Base-by-base conservation (phyloP, 73 alveolate species). In the Effrenium voratum region DNA sequence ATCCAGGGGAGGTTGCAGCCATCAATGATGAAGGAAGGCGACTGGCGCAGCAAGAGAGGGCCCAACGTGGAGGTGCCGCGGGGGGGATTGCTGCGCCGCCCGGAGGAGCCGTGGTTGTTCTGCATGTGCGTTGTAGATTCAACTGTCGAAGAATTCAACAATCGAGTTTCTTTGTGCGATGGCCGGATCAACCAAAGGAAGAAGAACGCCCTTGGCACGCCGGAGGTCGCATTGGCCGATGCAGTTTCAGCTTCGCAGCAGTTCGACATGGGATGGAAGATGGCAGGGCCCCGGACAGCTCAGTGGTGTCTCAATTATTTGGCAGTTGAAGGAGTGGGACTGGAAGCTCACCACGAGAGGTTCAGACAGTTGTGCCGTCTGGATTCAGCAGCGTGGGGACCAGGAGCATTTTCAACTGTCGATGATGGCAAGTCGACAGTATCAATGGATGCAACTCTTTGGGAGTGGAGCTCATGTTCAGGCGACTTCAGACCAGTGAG, bases 401-500 rank as follows among this genome's bases (percentile, higher is more conserved):
- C 93, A 82, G 41, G 93, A 82, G 52, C 93, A 82, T 55, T 82
- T 82, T 26, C 93, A 82, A 26, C 0, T n/a, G 32, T n/a, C 55
- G 32, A 82, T 82, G 93, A 1, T 50, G 2, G 34, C 76, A 2
- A 1, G 93, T 82, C 41, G 94, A 86, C 68, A 34, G 15, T 34
- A 6, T 59, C 28, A 32, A 60, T 43, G 81, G 59, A 0, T 59
- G 32, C 94, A 86, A 86, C 66, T 19, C 19, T 8, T 59, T 38
- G n/a, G 28, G 68, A 2, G 68, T 41, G 2, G 94, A 86, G 63
- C 66, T 86, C 52, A 40, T 8, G 94, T 63, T 86, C 70, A 5
- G 94, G 47, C 66, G 94, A 3, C 36, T 86, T 0, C 94, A 86
- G 38, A 86, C 94, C 5, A 86, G 57, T 0, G 94, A 86, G 38